A percentile compares a stretch with the other conserved stretches of the same genome.
phyloP scores from a whole-genome alignment of 1,139 yeast species.

The Nadsonia commutata region DNA sequence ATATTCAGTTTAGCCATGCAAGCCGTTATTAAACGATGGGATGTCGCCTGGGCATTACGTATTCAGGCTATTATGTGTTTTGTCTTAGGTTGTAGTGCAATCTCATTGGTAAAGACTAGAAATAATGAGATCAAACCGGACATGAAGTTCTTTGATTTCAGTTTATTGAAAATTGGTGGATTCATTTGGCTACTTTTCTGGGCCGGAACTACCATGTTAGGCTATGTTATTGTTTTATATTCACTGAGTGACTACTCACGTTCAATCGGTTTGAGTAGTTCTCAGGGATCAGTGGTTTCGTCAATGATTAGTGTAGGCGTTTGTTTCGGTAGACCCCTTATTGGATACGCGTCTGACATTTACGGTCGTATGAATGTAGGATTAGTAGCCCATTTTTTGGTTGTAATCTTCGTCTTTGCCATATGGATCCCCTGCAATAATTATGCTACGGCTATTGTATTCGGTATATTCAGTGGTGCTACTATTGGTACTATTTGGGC shows the following conservation, averaged over 20 bases:
- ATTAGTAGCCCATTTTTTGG: slow-evolving; percentile 19
- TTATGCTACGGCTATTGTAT: slow-evolving; percentile 35
- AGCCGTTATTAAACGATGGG: slow-evolving; percentile 30
- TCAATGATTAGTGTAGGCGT: slow-evolving; percentile 53
- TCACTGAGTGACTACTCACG: slow-evolving; percentile 49
- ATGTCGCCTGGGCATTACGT: slow-evolving; percentile 56
- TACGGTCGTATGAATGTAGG: slow-evolving; percentile 46
- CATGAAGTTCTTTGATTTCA: slow-evolving; percentile 13
- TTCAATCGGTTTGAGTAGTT: slow-evolving; percentile 38
- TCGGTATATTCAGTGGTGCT: slow-evolving; percentile 34
- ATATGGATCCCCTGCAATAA: slow-evolving; percentile 52
- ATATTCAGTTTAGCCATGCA: slow-evolving; percentile 27
- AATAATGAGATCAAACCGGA: slow-evolving; percentile 22
- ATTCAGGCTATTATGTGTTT: slow-evolving; percentile 36
- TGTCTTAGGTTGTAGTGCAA: slow-evolving; percentile 23
- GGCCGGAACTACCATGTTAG: slow-evolving; percentile 41
- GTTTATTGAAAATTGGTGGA: slow-evolving; percentile 21
- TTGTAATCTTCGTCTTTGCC: slow-evolving; percentile 27
- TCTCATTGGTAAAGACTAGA: slow-evolving; percentile 33
- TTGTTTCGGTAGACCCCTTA: slow-evolving; percentile 46
- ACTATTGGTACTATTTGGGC: slow-evolving; percentile 34
- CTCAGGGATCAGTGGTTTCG: slow-evolving; percentile 46
- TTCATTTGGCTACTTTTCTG: slow-evolving; percentile 31
- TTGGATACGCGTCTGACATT: slow-evolving; percentile 44
- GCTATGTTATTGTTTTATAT: slow-evolving; percentile 45